phyloP scores from a whole-genome alignment of 345 rosid species.

The Kernera saxatilis region DNA sequence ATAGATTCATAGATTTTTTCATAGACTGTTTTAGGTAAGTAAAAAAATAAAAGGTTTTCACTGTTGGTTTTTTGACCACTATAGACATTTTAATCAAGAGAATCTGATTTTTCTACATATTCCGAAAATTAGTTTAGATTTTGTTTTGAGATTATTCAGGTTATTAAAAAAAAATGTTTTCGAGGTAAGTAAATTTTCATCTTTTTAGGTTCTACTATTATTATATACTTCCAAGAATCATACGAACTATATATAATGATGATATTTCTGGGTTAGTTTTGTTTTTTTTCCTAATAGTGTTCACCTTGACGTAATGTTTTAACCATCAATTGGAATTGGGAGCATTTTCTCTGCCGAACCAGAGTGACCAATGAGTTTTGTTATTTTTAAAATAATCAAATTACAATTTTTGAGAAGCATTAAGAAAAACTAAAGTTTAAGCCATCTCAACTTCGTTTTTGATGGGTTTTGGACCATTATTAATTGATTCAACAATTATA shows the following conservation, averaged over 20 bases:
- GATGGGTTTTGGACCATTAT: neutral
- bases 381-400: neutral
- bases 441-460: neutral
- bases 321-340: neutral
- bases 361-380: neutral
- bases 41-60: neutral
- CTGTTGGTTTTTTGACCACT: neutral
- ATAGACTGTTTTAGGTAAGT: neutral
- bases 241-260: neutral
- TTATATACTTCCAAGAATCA: neutral
- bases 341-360: neutral
- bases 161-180: neutral
- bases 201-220: neutral
- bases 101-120: neutral
- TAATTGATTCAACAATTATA: neutral
- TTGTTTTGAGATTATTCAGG: neutral
- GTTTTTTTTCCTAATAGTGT: neutral
- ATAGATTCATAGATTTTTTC: neutral
- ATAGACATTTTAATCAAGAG: neutral
- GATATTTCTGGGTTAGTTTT: neutral
- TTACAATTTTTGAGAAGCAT: neutral
- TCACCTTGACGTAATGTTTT: constrained; percentile 4
- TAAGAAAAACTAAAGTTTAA: neutral
- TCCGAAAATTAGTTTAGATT: neutral
- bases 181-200: neutral